Percentiles rank a stretch among this genome's conserved stretches.
Evolutionary conservation across 169 alveolate species (phyloP).

Genomic region (Cystoisospora suis): DNA sequence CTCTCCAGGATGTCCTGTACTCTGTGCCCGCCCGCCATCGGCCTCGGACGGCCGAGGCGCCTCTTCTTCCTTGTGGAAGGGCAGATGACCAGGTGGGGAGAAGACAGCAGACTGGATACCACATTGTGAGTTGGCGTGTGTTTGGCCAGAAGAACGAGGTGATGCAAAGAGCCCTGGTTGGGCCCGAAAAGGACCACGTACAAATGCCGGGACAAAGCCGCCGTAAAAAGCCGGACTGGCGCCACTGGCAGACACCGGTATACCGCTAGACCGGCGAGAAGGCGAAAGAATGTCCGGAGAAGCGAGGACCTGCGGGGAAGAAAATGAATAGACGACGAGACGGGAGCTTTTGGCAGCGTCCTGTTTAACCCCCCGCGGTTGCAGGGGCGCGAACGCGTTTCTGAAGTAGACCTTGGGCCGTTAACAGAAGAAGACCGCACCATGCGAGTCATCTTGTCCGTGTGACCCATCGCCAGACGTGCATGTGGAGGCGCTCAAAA

Average conservation of each 20-base stretch:
- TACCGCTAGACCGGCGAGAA: neutral
- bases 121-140: neutral
- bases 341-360: too few species aligned
- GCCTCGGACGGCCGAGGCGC: neutral
- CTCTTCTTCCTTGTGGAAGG: neutral
- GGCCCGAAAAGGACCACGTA: neutral
- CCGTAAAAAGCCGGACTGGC: neutral
- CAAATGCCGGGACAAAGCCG: neutral
- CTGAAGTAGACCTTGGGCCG: too few species aligned
- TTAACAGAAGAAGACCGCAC: too few species aligned
- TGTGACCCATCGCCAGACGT: too few species aligned
- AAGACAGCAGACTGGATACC: too few species aligned
- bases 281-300: constrained; percentile 3
- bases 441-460: too few species aligned
- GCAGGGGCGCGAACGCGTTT: too few species aligned
- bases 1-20: too few species aligned
- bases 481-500: too few species aligned
- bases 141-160: neutral
- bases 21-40: neutral
- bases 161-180: neutral
- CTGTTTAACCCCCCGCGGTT: too few species aligned
- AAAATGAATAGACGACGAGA: neutral
- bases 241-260: neutral
- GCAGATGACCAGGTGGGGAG: too few species aligned
- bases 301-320: neutral